These are phyloP conservation scores for Ustilago bromivora DNA, from an alignment of 1,284 basidiomycete genomes.

Conservation along the genomic window DNA sequence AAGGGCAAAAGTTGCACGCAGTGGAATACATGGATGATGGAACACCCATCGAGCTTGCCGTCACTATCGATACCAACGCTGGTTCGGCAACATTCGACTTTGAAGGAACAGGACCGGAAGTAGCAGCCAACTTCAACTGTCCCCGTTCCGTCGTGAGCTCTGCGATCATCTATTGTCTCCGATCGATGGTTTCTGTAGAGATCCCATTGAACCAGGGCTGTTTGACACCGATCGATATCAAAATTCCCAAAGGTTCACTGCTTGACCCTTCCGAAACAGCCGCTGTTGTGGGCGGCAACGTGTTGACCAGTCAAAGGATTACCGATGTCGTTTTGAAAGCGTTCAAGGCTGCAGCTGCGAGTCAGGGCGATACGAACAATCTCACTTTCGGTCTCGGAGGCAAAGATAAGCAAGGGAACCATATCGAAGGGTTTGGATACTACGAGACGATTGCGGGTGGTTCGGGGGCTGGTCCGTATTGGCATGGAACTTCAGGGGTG, in stretches of 20 bases:
- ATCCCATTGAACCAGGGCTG: constrained; percentile 96
- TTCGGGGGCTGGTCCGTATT: constrained; percentile 85
- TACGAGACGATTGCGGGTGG: constrained; percentile 97
- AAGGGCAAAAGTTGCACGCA: constrained; percentile 77
- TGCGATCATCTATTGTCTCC: constrained; percentile 92
- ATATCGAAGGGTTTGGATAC: constrained; percentile 87
- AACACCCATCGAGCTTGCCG: constrained; percentile 79
- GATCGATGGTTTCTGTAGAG: constrained; percentile 89
- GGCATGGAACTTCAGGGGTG: constrained; percentile 78
- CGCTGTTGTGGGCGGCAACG: constrained; percentile 93
- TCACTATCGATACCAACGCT: constrained; percentile 81
- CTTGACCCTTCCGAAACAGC: constrained; percentile 81
- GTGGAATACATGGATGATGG: constrained; percentile 73
- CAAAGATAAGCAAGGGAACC: constrained; percentile 82
- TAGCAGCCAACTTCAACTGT: constrained; percentile 89
- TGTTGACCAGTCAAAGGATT: constrained; percentile 90
- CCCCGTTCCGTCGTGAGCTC: constrained; percentile 81
- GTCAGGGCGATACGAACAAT: constrained; percentile 89
- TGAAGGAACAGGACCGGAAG: constrained; percentile 82
- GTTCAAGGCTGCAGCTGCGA: constrained; percentile 90
- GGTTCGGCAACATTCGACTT: constrained; percentile 93
- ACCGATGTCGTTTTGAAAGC: constrained; percentile 95
- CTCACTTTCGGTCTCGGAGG: constrained; percentile 91
- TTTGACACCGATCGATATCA: constrained; percentile 77
- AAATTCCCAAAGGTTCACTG: constrained; percentile 83